A percentile compares a stretch with the other conserved stretches of the same genome.
Conservation (phyloP, 2,329 filamentous ascomycete species). For the Beauveria pseudobassiana region DNA sequence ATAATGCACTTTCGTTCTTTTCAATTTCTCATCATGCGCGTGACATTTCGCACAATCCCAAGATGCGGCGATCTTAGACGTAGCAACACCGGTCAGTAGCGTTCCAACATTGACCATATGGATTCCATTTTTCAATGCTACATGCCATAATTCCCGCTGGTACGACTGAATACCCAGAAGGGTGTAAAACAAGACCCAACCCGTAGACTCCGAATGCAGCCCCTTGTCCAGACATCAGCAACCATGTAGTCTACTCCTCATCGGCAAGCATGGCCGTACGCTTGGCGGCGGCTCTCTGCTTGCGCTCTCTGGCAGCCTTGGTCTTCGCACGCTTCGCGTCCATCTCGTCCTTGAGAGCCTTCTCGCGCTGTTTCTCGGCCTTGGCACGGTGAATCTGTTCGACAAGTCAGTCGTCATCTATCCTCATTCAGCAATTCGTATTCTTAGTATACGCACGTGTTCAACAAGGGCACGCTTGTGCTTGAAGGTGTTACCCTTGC, state of each 20-base stretch:
- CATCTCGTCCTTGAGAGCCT: constrained; percentile 97
- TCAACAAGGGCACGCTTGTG: constrained; percentile 99
- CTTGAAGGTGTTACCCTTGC: constrained; percentile 99
- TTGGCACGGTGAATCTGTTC: constrained; percentile 98
- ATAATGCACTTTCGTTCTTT: constrained; percentile 7
- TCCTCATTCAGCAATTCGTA: not conserved
- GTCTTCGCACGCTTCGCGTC: constrained; percentile 99
- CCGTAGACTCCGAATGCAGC: constrained; percentile 54
- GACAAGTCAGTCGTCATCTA: not conserved
- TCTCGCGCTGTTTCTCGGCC: constrained; percentile 97
- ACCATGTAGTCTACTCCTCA: constrained; percentile 41
- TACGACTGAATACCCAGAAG: constrained; percentile 40
- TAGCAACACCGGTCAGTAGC: constrained; percentile 6
- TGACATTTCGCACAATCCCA: constrained; percentile 7
- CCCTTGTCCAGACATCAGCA: constrained; percentile 42
- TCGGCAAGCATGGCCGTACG: constrained; percentile 76
- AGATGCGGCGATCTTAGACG: not conserved
- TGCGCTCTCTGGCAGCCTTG: constrained; percentile 99
- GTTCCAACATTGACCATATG: constrained; percentile 34
- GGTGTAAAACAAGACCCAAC: constrained; percentile 45
- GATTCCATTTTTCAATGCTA: constrained; percentile 51
- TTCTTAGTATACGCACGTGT: constrained; percentile 68
- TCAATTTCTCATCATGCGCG: constrained; percentile 5
- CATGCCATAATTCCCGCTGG: constrained; percentile 47
- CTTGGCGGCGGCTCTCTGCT: constrained; percentile 86